phyloP scores from a whole-genome alignment of 2,329 filamentous ascomycete species.

The Fusarium mexicanum region DNA sequence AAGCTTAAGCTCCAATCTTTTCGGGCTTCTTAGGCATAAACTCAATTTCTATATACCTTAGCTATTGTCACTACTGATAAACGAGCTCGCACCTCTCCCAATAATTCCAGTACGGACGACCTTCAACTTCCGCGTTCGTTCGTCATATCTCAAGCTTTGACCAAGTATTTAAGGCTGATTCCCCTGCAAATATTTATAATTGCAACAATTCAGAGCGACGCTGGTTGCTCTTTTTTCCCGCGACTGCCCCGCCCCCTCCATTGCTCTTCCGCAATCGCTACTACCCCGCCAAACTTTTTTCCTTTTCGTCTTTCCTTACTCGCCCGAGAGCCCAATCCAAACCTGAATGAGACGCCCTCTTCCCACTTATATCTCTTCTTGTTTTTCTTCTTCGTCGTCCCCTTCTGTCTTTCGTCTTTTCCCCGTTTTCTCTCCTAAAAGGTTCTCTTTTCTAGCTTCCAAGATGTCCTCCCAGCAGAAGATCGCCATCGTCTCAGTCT shows the following conservation, averaged over 20 bases:
- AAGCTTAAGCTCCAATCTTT: background rate
- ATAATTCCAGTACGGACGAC: background rate
- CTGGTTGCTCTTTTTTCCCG: conserved; percentile 23
- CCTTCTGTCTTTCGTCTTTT: background rate
- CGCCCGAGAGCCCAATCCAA: conserved; percentile 27
- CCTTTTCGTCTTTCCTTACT: conserved; percentile 28
- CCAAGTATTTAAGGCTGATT: conserved; percentile 26
- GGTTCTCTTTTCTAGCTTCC: conserved; percentile 24
- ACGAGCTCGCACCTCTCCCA: background rate
- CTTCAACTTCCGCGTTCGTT: conserved; percentile 11
- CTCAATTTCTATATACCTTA: conserved; percentile 1
- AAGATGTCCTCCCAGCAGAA: conserved; percentile 59
- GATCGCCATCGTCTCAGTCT: conserved; percentile 95
- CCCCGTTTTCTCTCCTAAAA: background rate
- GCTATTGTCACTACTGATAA: background rate
- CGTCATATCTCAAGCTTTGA: conserved; percentile 28
- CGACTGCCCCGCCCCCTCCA: conserved; percentile 38
- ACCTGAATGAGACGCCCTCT: conserved; percentile 25
- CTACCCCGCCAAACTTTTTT: conserved; percentile 46
- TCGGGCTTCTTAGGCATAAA: background rate
- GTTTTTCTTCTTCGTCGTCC: background rate
- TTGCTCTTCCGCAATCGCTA: conserved; percentile 31
- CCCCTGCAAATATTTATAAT: conserved; percentile 29
- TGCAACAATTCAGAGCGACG: background rate
- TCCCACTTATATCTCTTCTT: conserved; percentile 27